These are phyloP conservation scores for Blastobotrys apis DNA, from an alignment of 1,139 yeast genomes.

Conservation along the genomic window DNA sequence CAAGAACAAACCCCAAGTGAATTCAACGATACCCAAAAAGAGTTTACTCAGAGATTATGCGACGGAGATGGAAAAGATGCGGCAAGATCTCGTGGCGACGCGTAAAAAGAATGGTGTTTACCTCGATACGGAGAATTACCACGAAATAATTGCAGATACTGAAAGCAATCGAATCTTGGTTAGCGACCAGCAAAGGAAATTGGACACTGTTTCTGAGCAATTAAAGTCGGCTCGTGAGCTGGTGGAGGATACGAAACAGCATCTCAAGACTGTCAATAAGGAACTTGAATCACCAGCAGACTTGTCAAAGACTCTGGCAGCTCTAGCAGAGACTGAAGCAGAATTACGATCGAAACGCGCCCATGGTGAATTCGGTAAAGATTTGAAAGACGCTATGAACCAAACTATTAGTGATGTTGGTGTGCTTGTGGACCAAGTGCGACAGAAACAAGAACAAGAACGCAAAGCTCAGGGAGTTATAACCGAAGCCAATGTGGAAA, in stretches of 20 bases:
- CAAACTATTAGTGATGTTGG: conserved; percentile 28
- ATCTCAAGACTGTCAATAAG: conserved; percentile 26
- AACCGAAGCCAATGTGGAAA: conserved; percentile 16
- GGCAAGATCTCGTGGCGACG: conserved; percentile 53
- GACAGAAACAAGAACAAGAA: conserved; percentile 21
- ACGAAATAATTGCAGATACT: conserved; percentile 44
- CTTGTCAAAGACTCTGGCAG: conserved; percentile 18
- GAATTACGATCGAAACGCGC: conserved; percentile 22
- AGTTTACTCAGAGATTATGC: conserved; percentile 43
- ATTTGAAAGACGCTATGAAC: conserved; percentile 28
- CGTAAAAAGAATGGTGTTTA: conserved; percentile 62
- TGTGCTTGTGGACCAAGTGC: conserved; percentile 26
- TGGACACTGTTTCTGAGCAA: conserved; percentile 45
- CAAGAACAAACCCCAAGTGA: conserved; percentile 68
- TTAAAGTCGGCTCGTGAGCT: conserved; percentile 35
- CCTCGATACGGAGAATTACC: conserved; percentile 51
- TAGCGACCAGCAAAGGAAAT: conserved; percentile 46
- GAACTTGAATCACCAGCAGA: conserved; percentile 26
- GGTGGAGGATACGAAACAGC: conserved; percentile 29
- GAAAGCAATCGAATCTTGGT: conserved; percentile 44
- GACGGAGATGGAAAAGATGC: conserved; percentile 48
- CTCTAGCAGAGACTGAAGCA: conserved; percentile 22
- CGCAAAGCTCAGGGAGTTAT: conserved; percentile 19
- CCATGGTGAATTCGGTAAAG: conserved; percentile 28
- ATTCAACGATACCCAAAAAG: conserved; percentile 45